These are phyloP conservation scores for Schizochytrium sp. DNA, from an alignment of 108 stramenopile species.

Conservation along the genomic window DNA sequence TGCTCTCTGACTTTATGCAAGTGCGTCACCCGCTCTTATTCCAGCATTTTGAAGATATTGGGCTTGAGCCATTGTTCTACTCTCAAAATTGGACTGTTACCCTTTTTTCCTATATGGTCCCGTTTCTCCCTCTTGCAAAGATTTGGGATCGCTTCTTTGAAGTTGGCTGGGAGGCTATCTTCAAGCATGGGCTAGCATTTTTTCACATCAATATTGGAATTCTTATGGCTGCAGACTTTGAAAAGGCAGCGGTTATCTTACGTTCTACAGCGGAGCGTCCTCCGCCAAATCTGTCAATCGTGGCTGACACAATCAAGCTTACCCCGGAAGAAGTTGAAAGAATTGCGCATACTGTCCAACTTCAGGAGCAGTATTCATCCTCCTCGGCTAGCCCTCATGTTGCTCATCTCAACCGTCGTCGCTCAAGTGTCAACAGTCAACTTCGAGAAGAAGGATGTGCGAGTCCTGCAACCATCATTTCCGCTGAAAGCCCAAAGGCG, in stretches of 20 bases:
- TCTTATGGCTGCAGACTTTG: conserved; percentile 40
- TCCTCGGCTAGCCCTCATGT: neutral
- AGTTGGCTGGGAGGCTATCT: conserved; percentile 45
- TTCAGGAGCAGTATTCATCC: conserved; percentile 6
- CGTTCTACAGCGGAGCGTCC: conserved; percentile 24
- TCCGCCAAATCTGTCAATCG: neutral
- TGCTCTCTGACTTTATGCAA: neutral
- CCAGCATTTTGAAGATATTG: conserved; percentile 40
- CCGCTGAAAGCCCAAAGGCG: neutral
- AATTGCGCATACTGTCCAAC: neutral
- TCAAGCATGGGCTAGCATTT: conserved; percentile 24
- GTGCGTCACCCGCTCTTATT: neutral
- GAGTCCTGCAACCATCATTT: neutral
- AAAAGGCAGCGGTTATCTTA: neutral
- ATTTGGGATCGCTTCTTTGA: conserved; percentile 61
- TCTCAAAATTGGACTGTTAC: conserved; percentile 50
- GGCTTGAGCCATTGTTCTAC: conserved; percentile 18
- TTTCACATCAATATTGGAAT: neutral
- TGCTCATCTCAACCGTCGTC: neutral
- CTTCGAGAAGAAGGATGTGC: conserved; percentile 14
- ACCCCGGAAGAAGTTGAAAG: neutral
- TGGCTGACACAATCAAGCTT: conserved; percentile 15
- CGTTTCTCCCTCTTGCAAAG: conserved; percentile 28
- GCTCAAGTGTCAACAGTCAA: neutral
- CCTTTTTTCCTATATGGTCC: conserved; percentile 56